Conservation (phyloP, 495 filamentous ascomycete species). For the Penicillium waksmanii region DNA sequence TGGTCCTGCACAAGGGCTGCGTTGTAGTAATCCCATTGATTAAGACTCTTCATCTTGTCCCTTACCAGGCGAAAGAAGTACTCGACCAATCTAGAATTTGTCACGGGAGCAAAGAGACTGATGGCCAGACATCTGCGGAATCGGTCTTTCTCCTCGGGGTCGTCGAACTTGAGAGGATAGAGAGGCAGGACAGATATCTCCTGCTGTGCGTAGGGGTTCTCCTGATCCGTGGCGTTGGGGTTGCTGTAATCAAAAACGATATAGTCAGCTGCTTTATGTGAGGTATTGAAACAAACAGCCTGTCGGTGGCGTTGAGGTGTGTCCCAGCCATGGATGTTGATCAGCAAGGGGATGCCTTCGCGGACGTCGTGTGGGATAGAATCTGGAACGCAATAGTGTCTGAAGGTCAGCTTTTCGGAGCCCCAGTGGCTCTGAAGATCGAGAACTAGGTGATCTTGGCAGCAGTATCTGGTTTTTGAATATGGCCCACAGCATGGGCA, state of each 20-base stretch:
- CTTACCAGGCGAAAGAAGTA: slow-evolving; percentile 43
- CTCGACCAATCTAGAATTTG: slow-evolving; percentile 27
- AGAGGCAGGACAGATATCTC: no score
- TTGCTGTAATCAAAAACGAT: slow-evolving; percentile 42
- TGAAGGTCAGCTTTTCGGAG: slow-evolving; percentile 30
- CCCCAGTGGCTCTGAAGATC: slow-evolving; percentile 43
- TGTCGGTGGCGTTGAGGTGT: slow-evolving; percentile 42
- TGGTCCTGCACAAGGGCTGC: slow-evolving; percentile 31
- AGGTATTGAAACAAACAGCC: slow-evolving; percentile 35
- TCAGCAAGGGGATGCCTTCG: slow-evolving; percentile 33
- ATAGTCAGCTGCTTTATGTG: slow-evolving; percentile 36
- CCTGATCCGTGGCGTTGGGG: neutral
- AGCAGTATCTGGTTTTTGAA: slow-evolving; percentile 45
- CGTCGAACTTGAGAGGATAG: slow-evolving; percentile 22
- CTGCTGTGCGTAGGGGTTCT: no score
- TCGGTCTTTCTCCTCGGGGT: slow-evolving; percentile 35
- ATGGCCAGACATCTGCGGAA: slow-evolving; percentile 43
- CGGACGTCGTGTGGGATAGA: slow-evolving; percentile 24
- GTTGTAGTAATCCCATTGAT: slow-evolving; percentile 5
- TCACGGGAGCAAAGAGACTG: slow-evolving; percentile 32
- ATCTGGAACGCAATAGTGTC: slow-evolving; percentile 15
- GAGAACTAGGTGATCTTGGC: slow-evolving; percentile 36
- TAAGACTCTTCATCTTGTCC: slow-evolving; percentile 28
- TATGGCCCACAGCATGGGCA: slow-evolving; percentile 52
- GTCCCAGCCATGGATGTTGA: slow-evolving; percentile 32